Evolutionary conservation across 768 basidiomycete genomes (phyloP), one percentile per base, ranked within the genome.

Genomic region (Xerocomellus dryophilus): DNA sequence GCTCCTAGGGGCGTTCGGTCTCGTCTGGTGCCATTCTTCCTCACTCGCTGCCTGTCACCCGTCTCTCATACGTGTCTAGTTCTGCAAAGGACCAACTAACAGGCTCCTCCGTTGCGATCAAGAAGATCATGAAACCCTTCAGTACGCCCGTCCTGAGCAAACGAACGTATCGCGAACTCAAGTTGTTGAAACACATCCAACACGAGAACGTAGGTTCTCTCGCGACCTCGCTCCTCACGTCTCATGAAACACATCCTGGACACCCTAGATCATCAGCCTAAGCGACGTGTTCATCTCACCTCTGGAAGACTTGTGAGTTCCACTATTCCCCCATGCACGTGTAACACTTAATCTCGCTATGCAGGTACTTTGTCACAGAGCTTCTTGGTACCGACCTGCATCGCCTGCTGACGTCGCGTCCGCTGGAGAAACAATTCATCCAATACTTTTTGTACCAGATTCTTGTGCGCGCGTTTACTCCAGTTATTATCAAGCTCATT

Each of bases 121-220:
- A 99, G 84, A 98, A 98, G 85, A 99, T 98, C 78, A 98, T 98
- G 96, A 99, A 99, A 73, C 97, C 97, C 7, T 99, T 99, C 77
- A 91, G 89, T 69, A 98, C 97, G 7, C 95, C 97, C 18, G 97
- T 99, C n/a, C 80, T 99, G 63, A 88, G 87, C 73, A 98, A 98
- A 76, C 81, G 97, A 59, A 99, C 97, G 2, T 98, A 98, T 73
- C 83, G 97, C 57, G 97, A 99, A 75, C 81, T 99, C 65, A 99
- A 99, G 74, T 81, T 99, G 39, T 81, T 99, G 68, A 98, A 98
- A 75, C 96, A 99, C 72, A 91, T 99, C 64, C 90, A 96, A 66
- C 96, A 98, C 72, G 96, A 98, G 76, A 99, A 98, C 74, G 93
- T 92, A 50, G 58, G 88, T 73, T 47, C 35, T 21, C 44, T 45